Percentiles rank a stretch among this genome's conserved stretches.
phyloP scores from a whole-genome alignment of 495 filamentous ascomycete genomes.

The Aspergillus campestris region DNA sequence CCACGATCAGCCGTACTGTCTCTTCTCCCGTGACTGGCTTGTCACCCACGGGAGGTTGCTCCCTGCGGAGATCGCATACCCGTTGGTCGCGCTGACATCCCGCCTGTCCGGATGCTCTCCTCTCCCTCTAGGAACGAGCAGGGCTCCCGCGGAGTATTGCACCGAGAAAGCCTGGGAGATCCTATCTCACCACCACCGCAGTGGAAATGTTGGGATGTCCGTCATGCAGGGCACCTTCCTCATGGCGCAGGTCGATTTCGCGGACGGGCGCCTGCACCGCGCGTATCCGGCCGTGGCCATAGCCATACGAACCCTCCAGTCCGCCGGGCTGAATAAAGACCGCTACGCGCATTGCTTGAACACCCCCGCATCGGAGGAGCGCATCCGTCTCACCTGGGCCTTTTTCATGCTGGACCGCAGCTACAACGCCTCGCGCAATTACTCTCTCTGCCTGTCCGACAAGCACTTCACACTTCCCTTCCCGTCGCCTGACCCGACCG shows the following conservation, averaged over 20 bases:
- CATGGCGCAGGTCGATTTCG: slow-evolving; percentile 21
- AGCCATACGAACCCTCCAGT: slow-evolving; percentile 19
- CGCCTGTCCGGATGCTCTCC: slow-evolving; percentile 13
- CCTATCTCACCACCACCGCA: slow-evolving; percentile 12
- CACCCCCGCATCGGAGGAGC: slow-evolving; percentile 3
- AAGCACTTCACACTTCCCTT: slow-evolving; percentile 20
- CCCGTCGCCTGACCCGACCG: slow-evolving; percentile 3
- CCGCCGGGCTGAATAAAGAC: slow-evolving; percentile 15
- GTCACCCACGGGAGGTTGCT: slow-evolving; percentile 6
- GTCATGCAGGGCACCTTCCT: slow-evolving; percentile 22
- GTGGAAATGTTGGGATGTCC: slow-evolving; percentile 13
- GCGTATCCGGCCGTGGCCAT: slow-evolving; percentile 17
- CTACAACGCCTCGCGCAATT: slow-evolving; percentile 21
- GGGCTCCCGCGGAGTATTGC: slow-evolving; percentile 5
- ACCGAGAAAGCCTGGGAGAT: slow-evolving; percentile 17
- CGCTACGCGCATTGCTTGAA: slow-evolving; percentile 2
- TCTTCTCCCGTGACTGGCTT: slow-evolving; percentile 19
- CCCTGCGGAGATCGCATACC: slow-evolving; percentile 14
- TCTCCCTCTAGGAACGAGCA: not conserved
- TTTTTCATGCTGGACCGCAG: slow-evolving; percentile 26
- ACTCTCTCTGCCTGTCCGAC: slow-evolving; percentile 19
- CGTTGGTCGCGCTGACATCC: slow-evolving; percentile 20
- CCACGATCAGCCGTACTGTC: slow-evolving; percentile 24
- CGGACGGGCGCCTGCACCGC: slow-evolving; percentile 16
- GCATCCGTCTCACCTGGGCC: slow-evolving; percentile 20